Conservation (phyloP, 257 asterid genomes). For the Leptodermis oblonga region DNA sequence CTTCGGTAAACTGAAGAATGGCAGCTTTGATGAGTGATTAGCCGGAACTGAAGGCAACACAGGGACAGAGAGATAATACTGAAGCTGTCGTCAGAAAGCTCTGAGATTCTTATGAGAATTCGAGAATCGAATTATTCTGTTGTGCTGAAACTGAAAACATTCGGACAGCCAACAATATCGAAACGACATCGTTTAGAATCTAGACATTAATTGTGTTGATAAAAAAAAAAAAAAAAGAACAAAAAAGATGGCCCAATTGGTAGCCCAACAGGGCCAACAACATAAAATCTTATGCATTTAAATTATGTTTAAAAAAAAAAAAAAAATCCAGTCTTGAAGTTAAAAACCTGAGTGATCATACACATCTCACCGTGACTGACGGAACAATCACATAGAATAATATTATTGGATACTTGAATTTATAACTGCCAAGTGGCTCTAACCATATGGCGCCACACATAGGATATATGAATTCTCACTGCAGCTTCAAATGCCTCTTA, state of each 20-base stretch:
- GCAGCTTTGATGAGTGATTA: neutral
- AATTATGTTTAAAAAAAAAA: too few species aligned
- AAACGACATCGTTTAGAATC: neutral
- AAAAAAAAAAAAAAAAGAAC: too few species aligned
- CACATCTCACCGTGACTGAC: too few species aligned
- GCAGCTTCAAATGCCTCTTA: neutral
- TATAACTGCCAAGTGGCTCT: too few species aligned
- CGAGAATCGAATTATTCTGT: constrained; percentile 4
- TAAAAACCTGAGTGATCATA: too few species aligned
- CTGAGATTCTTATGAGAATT: neutral
- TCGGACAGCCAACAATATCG: neutral
- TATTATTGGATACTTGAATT: too few species aligned
- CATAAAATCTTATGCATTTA: too few species aligned
- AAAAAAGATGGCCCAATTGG: neutral
- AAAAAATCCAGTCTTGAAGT: too few species aligned
- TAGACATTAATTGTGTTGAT: neutral
- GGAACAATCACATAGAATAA: too few species aligned
- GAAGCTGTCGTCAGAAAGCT: constrained; percentile 2
- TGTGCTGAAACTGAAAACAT: neutral
- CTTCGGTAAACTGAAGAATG: constrained; percentile 1
- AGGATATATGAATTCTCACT: neutral
- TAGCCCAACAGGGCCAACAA: too few species aligned
- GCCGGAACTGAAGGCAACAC: too few species aligned
- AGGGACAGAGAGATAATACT: neutral
- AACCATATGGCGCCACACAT: too few species aligned